Conservation (phyloP, 257 asterid species). For the Penstemon davidsonii region DNA sequence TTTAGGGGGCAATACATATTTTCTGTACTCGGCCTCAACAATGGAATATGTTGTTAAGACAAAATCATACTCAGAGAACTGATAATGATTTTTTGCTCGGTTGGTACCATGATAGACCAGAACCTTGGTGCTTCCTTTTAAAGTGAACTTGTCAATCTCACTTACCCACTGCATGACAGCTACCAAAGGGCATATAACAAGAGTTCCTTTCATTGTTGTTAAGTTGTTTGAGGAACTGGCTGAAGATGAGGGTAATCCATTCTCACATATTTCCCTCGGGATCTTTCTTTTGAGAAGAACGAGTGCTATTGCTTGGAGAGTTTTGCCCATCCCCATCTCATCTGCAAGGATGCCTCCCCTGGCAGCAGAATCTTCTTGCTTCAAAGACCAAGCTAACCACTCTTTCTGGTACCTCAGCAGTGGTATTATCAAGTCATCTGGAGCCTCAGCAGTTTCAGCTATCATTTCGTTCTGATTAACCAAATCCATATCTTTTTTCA, state of each 20-base stretch:
- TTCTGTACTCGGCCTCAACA: constrained; percentile 83
- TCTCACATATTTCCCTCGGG: constrained; percentile 37
- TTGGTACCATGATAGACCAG: constrained; percentile 89
- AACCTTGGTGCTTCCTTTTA: constrained; percentile 72
- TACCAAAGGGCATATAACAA: constrained; percentile 91
- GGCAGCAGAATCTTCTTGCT: constrained; percentile 76
- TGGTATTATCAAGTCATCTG: constrained; percentile 72
- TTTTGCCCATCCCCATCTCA: constrained; percentile 99
- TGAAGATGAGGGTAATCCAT: constrained; percentile 40
- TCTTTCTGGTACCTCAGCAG: constrained; percentile 88
- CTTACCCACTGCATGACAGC: constrained; percentile 89
- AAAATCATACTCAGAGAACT: constrained; percentile 77
- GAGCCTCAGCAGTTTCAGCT: constrained; percentile 63
- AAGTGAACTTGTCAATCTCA: constrained; percentile 84
- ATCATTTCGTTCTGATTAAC: constrained; percentile 58
- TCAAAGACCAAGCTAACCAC: constrained; percentile 94
- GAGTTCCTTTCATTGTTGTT: constrained; percentile 72
- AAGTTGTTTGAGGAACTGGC: constrained; percentile 48
- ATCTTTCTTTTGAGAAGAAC: constrained; percentile 76
- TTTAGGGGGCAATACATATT: constrained; percentile 83
- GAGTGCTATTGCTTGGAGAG: constrained; percentile 92
- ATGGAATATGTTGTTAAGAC: constrained; percentile 87
- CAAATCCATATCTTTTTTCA: constrained; percentile 43
- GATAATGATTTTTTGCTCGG: constrained; percentile 53
- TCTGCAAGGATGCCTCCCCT: constrained; percentile 97